phyloP scores from a whole-genome alignment of 495 filamentous ascomycete genomes.

The Aspergillus ostianus region DNA sequence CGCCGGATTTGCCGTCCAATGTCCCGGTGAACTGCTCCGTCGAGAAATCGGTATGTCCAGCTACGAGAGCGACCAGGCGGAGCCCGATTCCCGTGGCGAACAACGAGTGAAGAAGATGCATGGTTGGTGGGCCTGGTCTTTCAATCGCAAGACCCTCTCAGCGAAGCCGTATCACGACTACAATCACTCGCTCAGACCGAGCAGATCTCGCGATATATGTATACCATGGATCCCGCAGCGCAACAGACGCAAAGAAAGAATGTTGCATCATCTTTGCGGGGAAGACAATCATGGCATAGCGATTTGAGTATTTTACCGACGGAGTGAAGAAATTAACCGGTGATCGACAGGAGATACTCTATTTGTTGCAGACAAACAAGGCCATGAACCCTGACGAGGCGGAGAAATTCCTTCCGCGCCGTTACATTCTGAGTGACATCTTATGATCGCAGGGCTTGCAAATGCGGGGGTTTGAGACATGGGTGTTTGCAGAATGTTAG shows the following conservation, averaged over 20 bases:
- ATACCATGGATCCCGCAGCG: no score
- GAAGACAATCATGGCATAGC: no score
- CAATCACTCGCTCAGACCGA: no score
- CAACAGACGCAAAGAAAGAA: no score
- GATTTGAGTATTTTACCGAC: not conserved
- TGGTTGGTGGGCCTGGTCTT: no score
- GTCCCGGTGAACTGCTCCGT: conserved; percentile 38
- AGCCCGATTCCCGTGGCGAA: not conserved
- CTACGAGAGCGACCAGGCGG: not conserved
- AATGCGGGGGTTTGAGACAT: not conserved
- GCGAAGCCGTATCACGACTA: no score
- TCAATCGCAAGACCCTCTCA: no score
- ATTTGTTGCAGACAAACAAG: not conserved
- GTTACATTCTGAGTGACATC: not conserved
- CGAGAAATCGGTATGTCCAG: conserved; percentile 30
- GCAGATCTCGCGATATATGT: no score
- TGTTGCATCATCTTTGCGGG: no score
- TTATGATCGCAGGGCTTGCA: not conserved
- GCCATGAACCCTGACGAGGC: not conserved
- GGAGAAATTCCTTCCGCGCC: not conserved
- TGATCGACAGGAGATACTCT: not conserved
- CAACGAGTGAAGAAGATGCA: no score
- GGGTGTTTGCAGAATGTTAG: not conserved
- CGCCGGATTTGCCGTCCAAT: conserved; percentile 31
- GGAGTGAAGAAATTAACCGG: not conserved